Percentiles rank a stretch among this genome's conserved stretches.
phyloP scores from a whole-genome alignment of 768 basidiomycete species.

The Lanmaoa pseudosensibilis region DNA sequence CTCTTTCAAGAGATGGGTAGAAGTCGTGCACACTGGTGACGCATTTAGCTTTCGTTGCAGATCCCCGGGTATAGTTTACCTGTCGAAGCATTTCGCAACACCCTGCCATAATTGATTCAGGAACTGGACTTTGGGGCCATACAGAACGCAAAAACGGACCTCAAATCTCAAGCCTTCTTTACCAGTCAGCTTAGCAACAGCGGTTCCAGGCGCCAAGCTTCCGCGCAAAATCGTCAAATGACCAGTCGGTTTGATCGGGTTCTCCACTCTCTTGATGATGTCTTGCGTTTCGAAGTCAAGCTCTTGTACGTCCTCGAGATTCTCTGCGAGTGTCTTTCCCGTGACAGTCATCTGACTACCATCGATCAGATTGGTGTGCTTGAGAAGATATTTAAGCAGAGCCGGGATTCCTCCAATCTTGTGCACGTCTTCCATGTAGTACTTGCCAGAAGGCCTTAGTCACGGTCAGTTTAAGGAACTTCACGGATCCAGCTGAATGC shows the following conservation, averaged over 20 bases:
- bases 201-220: slow-evolving; percentile 83
- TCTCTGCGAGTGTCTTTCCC: slow-evolving; percentile 86
- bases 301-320: slow-evolving; percentile 75
- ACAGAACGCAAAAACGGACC: slow-evolving; percentile 39
- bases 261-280: slow-evolving; percentile 65
- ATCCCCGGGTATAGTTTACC: slow-evolving; percentile 34
- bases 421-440: slow-evolving; percentile 90
- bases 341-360: slow-evolving; percentile 86
- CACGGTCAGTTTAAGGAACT: slow-evolving; percentile 3
- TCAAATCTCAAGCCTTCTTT: slow-evolving; percentile 87
- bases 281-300: slow-evolving; percentile 73
- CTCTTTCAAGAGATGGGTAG: slow-evolving; percentile 69
- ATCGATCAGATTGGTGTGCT: slow-evolving; percentile 76
- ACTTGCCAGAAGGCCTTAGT: slow-evolving; percentile 74
- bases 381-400: slow-evolving; percentile 79
- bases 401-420: slow-evolving; percentile 83
- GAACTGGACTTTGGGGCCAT: background rate
- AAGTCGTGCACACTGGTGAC: slow-evolving; percentile 59
- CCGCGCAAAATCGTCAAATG: slow-evolving; percentile 87
- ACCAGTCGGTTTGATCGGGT: slow-evolving; percentile 85
- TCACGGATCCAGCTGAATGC: slow-evolving; percentile 21
- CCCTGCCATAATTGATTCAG: slow-evolving; percentile 44
- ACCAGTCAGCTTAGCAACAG: slow-evolving; percentile 92
- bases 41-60: background rate
- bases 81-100: slow-evolving; percentile 75